Percentiles rank a stretch among this genome's conserved stretches.
phyloP scores from a whole-genome alignment of 176 grass and related monocot species.

The Urochloa ruziziensis region DNA sequence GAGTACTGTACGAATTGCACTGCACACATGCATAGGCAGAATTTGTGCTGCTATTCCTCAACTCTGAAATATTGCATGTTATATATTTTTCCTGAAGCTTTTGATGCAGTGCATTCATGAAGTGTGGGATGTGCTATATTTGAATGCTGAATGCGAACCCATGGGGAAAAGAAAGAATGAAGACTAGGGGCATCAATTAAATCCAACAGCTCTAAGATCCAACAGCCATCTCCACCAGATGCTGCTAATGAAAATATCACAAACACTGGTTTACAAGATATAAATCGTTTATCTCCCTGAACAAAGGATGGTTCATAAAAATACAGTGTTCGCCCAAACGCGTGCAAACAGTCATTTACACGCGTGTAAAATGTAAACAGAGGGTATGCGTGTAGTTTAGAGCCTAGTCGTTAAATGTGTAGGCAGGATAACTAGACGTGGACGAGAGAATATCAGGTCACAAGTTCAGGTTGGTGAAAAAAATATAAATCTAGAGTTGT shows the following conservation, averaged over 20 bases:
- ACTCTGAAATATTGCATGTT: background rate
- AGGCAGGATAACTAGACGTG: no score
- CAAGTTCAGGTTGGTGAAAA: no score
- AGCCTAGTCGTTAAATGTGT: no score
- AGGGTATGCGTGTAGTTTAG: no score
- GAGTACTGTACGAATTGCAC: background rate
- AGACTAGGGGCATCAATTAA: background rate
- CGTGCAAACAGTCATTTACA: no score
- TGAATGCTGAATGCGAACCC: background rate
- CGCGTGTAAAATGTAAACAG: no score
- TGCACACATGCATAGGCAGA: background rate
- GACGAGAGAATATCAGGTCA: no score
- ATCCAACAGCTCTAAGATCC: no score
- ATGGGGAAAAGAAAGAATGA: background rate
- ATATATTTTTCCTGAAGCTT: background rate
- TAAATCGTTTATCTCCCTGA: background rate
- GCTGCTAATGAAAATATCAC: background rate
- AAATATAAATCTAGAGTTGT: no score
- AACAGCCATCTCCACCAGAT: conserved; percentile 11
- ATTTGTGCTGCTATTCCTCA: background rate
- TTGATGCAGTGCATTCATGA: background rate
- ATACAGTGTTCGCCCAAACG: no score
- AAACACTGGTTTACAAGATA: background rate
- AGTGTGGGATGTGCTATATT: background rate
- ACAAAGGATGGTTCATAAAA: conserved; percentile 5